Evolutionary conservation across 2,329 filamentous ascomycete genomes (phyloP), one percentile per base, ranked within the genome.

Genomic region (Phyllosticta capitalensis): DNA sequence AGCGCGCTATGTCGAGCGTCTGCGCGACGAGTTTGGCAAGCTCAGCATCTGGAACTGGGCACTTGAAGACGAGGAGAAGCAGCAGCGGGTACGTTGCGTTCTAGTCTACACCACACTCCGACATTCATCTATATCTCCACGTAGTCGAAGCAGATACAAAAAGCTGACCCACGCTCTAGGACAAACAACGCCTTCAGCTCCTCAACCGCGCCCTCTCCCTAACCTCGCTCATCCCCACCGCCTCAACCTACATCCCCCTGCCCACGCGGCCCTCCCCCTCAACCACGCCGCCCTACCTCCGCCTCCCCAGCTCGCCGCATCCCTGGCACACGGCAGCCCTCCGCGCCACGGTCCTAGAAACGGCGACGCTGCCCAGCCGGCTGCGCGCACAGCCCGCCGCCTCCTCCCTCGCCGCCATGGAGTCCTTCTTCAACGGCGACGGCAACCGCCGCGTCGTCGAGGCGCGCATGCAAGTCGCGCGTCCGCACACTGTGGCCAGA

Each of bases 31-130:
- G 71, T 92, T 92, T 70, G 90, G 90, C 19, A 58, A 59, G 28
- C 83, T 85, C 33, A 84, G 84, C 55, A 83, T 96, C 30, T 95
- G 90, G 88, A 82, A 91, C 12, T 97, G 92, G 87, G 92, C 88
- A 0, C 71, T 91, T 21, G 88, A 95, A 71, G 85, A 87, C 59
- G 76, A 71, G 61, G 70, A 58, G 52, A 45, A 59, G n/a, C 50
- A 58, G 20, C 5, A 26, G 1, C 12, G 58, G 14, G 54, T 56
- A 38, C 24, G 50, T 52, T 9, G 7, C 3, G 7, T 26, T 26
- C 24, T 4, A 26, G 24, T 26, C 3, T 26, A 26, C 7, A 20
- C 17, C 3, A 52, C 22, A 59, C 55, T 52, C 55, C 28, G 55
- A 59, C 59, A n/a, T 62, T 57, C 33, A 33, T 49, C n/a, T n/a